Conservation (phyloP, 441 rosid genomes). For the Erodium trifolium region DNA sequence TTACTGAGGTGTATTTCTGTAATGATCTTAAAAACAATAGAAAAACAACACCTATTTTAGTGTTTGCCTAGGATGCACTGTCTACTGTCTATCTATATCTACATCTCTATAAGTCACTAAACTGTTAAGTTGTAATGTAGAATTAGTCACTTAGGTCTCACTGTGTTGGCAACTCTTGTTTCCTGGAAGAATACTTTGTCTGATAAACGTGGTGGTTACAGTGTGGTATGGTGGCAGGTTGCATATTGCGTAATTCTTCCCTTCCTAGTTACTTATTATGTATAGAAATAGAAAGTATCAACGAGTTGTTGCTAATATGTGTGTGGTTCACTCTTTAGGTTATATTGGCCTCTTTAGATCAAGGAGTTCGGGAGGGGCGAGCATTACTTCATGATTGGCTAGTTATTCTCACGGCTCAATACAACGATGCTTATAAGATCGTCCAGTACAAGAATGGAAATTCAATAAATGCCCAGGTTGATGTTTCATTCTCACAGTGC, state of each 20-base stretch:
- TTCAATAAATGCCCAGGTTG: slow-evolving; percentile 53
- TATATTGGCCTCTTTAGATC: slow-evolving; percentile 76
- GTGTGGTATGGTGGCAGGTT: too few relatives aligned
- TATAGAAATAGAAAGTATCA: background rate
- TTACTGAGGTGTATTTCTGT: background rate
- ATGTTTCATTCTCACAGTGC: slow-evolving; percentile 80
- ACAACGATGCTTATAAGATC: slow-evolving; percentile 63
- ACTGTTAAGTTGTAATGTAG: background rate
- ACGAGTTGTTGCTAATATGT: slow-evolving; percentile 6
- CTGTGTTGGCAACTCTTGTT: background rate
- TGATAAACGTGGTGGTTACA: background rate
- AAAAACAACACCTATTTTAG: background rate
- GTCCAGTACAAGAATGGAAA: slow-evolving; percentile 55
- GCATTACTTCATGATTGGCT: slow-evolving; percentile 95
- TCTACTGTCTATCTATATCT: background rate
- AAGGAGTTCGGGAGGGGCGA: slow-evolving; percentile 92
- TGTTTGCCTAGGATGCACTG: background rate
- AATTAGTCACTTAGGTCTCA: background rate
- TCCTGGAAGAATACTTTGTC: background rate
- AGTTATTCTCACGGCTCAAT: slow-evolving; percentile 78
- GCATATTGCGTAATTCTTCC: background rate
- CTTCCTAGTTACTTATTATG: background rate
- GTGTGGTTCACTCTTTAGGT: slow-evolving; percentile 36
- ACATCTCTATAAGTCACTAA: background rate
- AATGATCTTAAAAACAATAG: background rate